phyloP scores from a whole-genome alignment of 2,329 filamentous ascomycete species.

The Cercospora sesami region DNA sequence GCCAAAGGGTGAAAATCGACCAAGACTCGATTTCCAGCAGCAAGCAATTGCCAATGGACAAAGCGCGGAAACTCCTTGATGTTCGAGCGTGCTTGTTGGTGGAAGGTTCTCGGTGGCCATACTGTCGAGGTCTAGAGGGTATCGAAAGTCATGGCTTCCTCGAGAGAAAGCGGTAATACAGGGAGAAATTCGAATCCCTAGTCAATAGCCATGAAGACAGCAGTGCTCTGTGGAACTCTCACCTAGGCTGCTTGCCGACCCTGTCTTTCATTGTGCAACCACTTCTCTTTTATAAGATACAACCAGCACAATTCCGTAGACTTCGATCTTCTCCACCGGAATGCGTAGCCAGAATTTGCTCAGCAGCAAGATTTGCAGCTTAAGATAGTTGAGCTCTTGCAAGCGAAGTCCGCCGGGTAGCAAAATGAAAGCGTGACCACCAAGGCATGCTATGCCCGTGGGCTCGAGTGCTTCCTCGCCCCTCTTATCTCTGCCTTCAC shows the following conservation, averaged over 20 bases:
- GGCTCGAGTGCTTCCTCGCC: neutral
- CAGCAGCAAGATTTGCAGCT: constrained; percentile 89
- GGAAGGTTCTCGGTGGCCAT: neutral
- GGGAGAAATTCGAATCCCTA: no score
- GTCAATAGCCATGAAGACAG: neutral
- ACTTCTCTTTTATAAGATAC: constrained; percentile 96
- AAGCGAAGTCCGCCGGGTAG: constrained; percentile 75
- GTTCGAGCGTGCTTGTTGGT: neutral
- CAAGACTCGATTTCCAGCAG: neutral
- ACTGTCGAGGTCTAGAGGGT: neutral
- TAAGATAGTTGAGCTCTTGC: constrained; percentile 89
- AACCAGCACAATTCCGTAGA: constrained; percentile 96
- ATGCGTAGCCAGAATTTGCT: constrained; percentile 95
- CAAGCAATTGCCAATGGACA: neutral
- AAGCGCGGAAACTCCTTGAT: neutral
- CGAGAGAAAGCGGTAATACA: neutral
- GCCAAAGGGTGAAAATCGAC: neutral
- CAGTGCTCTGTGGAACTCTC: constrained; percentile 31
- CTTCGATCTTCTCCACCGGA: constrained; percentile 90
- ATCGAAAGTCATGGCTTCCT: neutral
- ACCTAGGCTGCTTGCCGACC: constrained; percentile 29
- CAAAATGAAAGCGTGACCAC: neutral
- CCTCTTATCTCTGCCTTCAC: neutral
- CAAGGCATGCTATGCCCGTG: neutral
- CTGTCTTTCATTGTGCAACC: constrained; percentile 60